phyloP scores from a whole-genome alignment of 768 basidiomycete species.

The Collybiopsis confluens region DNA sequence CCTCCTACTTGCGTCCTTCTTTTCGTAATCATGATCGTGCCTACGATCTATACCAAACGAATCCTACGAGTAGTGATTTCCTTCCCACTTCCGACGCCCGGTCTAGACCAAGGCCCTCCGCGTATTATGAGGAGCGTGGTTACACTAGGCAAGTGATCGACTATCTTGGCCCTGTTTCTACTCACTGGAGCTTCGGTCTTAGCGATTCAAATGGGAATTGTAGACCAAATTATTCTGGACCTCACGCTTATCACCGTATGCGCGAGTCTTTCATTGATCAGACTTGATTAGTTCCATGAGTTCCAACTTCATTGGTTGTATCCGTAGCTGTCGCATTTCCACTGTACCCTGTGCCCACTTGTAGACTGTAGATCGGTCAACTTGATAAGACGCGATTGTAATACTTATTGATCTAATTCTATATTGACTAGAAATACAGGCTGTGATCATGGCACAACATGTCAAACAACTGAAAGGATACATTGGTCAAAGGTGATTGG shows the following conservation, averaged over 20 bases:
- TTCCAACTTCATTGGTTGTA: background rate
- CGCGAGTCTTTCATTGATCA: no score
- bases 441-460: background rate
- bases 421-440: background rate
- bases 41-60: background rate
- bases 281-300: no score
- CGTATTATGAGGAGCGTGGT: background rate
- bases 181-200: background rate
- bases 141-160: background rate
- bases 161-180: background rate
- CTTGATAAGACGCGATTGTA: no score
- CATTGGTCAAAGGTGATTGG: background rate
- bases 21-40: background rate
- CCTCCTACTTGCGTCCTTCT: background rate
- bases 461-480: conserved; percentile 2
- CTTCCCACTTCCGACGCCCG: conserved; percentile 8
- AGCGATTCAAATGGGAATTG: no score
- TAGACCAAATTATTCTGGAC: no score
- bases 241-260: no score
- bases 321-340: background rate
- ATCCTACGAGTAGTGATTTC: background rate
- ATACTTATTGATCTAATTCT: no score
- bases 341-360: background rate
- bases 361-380: no score
- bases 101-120: background rate